Percentiles rank a stretch among this genome's conserved stretches.
These are phyloP conservation scores for Clarireedia homoeocarpa DNA, from an alignment of 2,329 filamentous ascomycete species.

Conservation along the genomic window DNA sequence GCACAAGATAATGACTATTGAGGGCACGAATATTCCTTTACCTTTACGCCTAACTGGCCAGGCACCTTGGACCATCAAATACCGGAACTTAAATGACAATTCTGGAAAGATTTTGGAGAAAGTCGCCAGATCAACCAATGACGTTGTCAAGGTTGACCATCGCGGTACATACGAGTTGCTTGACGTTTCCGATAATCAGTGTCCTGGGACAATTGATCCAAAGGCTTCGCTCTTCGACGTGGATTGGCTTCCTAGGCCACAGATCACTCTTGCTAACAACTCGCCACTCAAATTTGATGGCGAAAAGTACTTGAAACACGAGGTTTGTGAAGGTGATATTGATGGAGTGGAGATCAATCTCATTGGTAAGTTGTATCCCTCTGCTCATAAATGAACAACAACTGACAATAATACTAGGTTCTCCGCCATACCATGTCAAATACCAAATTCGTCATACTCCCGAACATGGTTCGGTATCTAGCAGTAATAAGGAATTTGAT, in stretches of 20 bases:
- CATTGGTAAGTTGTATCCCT: conserved; percentile 47
- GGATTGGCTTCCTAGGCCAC: conserved; percentile 76
- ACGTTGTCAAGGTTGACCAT: conserved; percentile 54
- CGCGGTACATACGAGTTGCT: conserved; percentile 75
- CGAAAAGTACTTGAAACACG: conserved; percentile 59
- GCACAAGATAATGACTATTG: conserved; percentile 65
- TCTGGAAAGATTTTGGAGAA: conserved; percentile 40
- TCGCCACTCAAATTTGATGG: conserved; percentile 48
- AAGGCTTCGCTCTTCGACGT: conserved; percentile 70
- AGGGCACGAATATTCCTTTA: conserved; percentile 64
- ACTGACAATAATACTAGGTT: conserved; percentile 39
- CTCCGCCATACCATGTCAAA: conserved; percentile 72
- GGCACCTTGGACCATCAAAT: conserved; percentile 73
- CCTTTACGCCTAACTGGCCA: conserved; percentile 82
- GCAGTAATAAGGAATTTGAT: conserved; percentile 65
- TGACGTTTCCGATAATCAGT: conserved; percentile 69
- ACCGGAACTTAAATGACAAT: conserved; percentile 55
- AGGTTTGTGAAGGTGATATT: conserved; percentile 91
- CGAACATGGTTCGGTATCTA: conserved; percentile 54
- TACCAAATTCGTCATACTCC: conserved; percentile 74
- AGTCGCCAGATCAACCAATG: conserved; percentile 50
- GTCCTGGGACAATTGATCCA: conserved; percentile 72
- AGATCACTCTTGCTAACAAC: conserved; percentile 58
- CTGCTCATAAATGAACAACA: conserved; percentile 4
- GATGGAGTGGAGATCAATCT: conserved; percentile 79